Evolutionary conservation across 2,329 filamentous ascomycete species (phyloP), one percentile per base, ranked within the genome.

Genomic region (Colletotrichum orbiculare): DNA sequence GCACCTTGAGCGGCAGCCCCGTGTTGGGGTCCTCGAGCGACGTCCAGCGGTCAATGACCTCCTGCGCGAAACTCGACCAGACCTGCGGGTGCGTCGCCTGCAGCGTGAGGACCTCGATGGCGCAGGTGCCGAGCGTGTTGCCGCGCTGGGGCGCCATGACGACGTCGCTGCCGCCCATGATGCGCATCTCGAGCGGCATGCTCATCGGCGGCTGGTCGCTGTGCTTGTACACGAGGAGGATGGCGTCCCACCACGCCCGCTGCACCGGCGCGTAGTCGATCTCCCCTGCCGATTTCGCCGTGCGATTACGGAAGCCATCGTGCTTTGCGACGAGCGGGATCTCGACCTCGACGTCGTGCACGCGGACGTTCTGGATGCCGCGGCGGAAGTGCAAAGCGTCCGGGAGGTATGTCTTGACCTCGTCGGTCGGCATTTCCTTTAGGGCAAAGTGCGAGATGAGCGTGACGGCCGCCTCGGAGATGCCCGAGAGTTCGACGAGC

Each of bases 241-340:
- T 83, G 12, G 79, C 79, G 59, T 83, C 82, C 82, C 82, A 84
- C 82, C 82, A 84, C 0, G 81, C 82, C 5, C 75, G 74, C 56
- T 80, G 79, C 1, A 82, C 77, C 17, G 79, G 71, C 10, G 70
- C 73, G 68, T 76, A 82, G 71, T 84, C 81, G 1, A 78, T 74
- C 60, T 76, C 75, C 17, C 69, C 69, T 0, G 74, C 69, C n/a
- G 76, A 71, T 11, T 72, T 69, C 2, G 53, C 61, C 38, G 38
- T 9, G 38, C 13, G 38, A 9, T 41, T 13, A 9, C 38, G 38
- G 38, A 9, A 6, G 38, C 38, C 38, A 6, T 77, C 78, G 6
- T 83, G 73, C 0, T 81, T 81, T 35, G 82, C 81, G 67, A 82
- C 75, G 38, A 82, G 74, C 66, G 82, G 80, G 12, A 81, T 69